A percentile compares a stretch with the other conserved stretches of the same genome.
These are phyloP conservation scores for Phytophthora sansomeana DNA, from an alignment of 352 stramenopile species.

Conservation along the genomic window DNA sequence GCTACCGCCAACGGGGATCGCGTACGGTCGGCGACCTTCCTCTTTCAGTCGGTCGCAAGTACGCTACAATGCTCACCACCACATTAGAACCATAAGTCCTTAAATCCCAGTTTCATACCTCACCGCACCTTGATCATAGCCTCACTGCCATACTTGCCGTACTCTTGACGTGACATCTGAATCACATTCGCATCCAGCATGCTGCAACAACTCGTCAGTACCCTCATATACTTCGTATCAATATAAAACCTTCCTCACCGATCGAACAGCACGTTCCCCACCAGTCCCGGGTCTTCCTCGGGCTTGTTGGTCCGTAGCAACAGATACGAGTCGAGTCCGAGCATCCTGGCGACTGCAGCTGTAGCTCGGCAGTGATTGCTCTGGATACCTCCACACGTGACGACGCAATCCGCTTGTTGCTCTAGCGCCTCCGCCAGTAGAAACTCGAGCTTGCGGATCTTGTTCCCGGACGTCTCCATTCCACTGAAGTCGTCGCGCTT, in stretches of 20 bases:
- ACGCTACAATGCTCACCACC: conserved; percentile 21
- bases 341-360: conserved; percentile 85
- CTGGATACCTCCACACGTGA: conserved; percentile 94
- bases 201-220: conserved; percentile 26
- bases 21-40: conserved; percentile 74
- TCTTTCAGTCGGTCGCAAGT: conserved; percentile 71
- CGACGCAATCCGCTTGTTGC: conserved; percentile 86
- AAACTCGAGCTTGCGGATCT: conserved; percentile 97
- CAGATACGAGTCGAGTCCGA: conserved; percentile 93
- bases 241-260: conserved; percentile 34
- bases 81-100: neutral
- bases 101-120: neutral
- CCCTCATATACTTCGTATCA: neutral
- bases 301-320: conserved; percentile 88
- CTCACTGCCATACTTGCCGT: conserved; percentile 79
- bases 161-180: conserved; percentile 85
- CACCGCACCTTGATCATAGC: conserved; percentile 77
- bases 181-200: conserved; percentile 79
- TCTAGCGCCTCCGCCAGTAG: conserved; percentile 91
- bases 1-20: conserved; percentile 89
- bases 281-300: conserved; percentile 68
- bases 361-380: conserved; percentile 95
- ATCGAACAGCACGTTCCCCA: conserved; percentile 85
- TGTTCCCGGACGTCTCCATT: conserved; percentile 94
- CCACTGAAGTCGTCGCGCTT: conserved; percentile 92